Conservation (phyloP, 768 basidiomycete species). For the Termitomyces sp. region DNA sequence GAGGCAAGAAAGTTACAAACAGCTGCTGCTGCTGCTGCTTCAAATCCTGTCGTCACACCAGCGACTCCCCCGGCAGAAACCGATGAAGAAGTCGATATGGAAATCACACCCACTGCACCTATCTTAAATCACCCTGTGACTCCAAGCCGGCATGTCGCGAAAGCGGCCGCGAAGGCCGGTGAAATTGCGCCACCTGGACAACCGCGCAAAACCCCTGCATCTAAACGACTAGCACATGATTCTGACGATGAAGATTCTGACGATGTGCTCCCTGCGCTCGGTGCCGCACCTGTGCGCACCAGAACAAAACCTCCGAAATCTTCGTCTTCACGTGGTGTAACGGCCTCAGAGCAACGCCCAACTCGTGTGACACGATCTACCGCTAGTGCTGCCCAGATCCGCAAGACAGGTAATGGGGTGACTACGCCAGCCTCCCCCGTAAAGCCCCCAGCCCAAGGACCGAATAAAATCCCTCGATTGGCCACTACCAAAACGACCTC, state of each 20-base stretch:
- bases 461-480: constrained; percentile 71
- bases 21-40: constrained; percentile 28
- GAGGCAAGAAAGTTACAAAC: constrained; percentile 58
- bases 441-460: constrained; percentile 44
- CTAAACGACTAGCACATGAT: constrained; percentile 66
- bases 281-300: constrained; percentile 40
- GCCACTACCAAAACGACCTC: constrained; percentile 49
- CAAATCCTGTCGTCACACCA: constrained; percentile 58
- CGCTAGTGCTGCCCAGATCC: constrained; percentile 51
- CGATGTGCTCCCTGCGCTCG: constrained; percentile 64
- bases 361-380: constrained; percentile 72
- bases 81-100: constrained; percentile 58
- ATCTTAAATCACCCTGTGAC: constrained; percentile 68
- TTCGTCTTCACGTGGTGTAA: constrained; percentile 41
- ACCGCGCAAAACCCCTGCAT: constrained; percentile 82
- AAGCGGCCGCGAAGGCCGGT: constrained; percentile 66
- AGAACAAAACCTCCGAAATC: constrained; percentile 37
- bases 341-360: constrained; percentile 70
- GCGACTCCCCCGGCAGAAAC: constrained; percentile 79
- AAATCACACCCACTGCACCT: constrained; percentile 35
- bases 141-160: constrained; percentile 71
- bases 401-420: constrained; percentile 43
- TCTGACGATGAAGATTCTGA: constrained; percentile 65
- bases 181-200: constrained; percentile 78
- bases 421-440: constrained; percentile 37